Evolutionary conservation across 306 rosid species (phyloP).

Genomic region (Quillaja saponaria): DNA sequence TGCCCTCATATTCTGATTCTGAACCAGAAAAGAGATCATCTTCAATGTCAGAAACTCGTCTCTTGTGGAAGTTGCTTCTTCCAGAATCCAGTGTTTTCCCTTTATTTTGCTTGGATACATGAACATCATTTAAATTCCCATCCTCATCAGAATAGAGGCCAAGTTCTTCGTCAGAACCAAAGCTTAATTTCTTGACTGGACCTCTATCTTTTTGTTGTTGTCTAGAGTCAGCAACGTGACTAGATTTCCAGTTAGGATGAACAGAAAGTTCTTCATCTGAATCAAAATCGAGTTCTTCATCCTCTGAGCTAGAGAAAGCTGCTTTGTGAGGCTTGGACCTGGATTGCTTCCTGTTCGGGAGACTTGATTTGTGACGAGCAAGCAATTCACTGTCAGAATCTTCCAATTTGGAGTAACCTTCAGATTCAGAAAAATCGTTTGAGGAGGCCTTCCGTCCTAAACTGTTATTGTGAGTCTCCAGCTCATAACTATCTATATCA

Average conservation of each 20-base stretch:
- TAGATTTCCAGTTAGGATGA: conserved; percentile 64
- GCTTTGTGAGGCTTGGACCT: conserved; percentile 33
- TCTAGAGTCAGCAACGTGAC: conserved; percentile 53
- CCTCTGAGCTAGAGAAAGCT: conserved; percentile 59
- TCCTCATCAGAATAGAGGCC: conserved; percentile 78
- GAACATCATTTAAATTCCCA: conserved; percentile 44
- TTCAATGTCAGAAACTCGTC: conserved; percentile 28
- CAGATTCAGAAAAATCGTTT: conserved; percentile 54
- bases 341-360: conserved; percentile 39
- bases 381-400: conserved; percentile 29
- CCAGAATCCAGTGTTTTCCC: conserved; percentile 35
- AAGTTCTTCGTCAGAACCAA: conserved; percentile 75
- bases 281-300: conserved; percentile 54
- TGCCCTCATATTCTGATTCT: conserved; percentile 33
- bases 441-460: conserved; percentile 47
- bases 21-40: conserved; percentile 36
- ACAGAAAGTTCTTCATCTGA: conserved; percentile 48
- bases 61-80: conserved; percentile 42
- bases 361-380: conserved; percentile 26
- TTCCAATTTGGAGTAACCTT: conserved; percentile 52
- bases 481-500: conserved; percentile 83
- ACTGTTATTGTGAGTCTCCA: conserved; percentile 51
- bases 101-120: conserved; percentile 47
- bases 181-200: conserved; percentile 59
- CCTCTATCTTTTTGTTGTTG: conserved; percentile 49